These are phyloP conservation scores for Acrocalymma vagum DNA, from an alignment of 2,329 filamentous ascomycete genomes.

Conservation along the genomic window DNA sequence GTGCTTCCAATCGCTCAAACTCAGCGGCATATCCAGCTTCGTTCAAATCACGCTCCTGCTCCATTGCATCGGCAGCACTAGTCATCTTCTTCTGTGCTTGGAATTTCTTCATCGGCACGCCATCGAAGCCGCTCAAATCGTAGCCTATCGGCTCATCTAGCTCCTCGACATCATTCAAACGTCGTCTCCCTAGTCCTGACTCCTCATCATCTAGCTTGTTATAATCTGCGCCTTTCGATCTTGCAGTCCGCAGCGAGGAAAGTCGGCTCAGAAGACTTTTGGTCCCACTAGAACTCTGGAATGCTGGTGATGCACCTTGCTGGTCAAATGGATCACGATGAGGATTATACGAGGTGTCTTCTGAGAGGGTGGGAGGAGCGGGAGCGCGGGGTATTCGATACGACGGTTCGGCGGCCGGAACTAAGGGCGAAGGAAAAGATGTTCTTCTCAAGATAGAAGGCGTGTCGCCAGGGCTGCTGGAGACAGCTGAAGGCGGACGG, in stretches of 20 bases:
- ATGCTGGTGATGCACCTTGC: constrained; percentile 19
- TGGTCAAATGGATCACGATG: constrained; percentile 27
- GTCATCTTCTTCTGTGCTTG: constrained; percentile 16
- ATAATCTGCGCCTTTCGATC: constrained; percentile 30
- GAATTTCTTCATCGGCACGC: constrained; percentile 37
- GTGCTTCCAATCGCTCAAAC: constrained; percentile 42
- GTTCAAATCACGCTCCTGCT: constrained; percentile 28
- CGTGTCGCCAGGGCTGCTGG: constrained; percentile 27
- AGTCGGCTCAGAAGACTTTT: constrained; percentile 41
- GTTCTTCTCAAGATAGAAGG: constrained; percentile 30
- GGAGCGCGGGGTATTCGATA: constrained; percentile 41
- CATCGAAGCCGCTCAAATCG: constrained; percentile 38
- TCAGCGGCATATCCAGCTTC: constrained; percentile 46
- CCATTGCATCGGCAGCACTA: constrained; percentile 21
- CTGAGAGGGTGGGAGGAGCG: constrained; percentile 39
- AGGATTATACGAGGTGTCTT: constrained; percentile 39
- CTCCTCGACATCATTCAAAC: constrained; percentile 37
- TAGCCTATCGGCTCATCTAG: constrained; percentile 36
- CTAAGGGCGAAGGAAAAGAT: constrained; percentile 40
- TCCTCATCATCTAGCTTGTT: constrained; percentile 45
- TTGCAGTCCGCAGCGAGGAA: constrained; percentile 31
- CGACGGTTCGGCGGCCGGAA: constrained; percentile 34
- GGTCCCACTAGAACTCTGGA: constrained; percentile 33
- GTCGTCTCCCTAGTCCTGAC: constrained; percentile 13
- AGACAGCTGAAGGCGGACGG: constrained; percentile 35